These are phyloP conservation scores for Asterophora lycoperdoides DNA, from an alignment of 768 basidiomycete species.

Conservation along the genomic window DNA sequence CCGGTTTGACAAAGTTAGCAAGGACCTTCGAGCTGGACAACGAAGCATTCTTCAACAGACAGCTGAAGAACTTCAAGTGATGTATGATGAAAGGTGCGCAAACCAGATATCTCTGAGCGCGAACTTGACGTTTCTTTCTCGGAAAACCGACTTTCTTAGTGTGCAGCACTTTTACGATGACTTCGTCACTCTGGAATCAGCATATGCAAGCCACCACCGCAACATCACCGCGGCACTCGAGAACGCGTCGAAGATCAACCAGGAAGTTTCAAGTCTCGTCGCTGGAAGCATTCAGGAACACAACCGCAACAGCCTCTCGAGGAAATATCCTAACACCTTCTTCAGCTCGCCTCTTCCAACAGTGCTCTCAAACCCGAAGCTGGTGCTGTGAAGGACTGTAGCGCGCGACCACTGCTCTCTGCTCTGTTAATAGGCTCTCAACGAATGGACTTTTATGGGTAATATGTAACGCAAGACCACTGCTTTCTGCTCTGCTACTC, in stretches of 20 bases:
- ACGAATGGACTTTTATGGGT: not conserved
- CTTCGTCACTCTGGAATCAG: conserved; percentile 51
- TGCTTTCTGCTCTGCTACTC: not conserved
- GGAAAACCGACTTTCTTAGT: conserved; percentile 26
- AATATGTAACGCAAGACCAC: no score
- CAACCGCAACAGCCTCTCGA: conserved; percentile 44
- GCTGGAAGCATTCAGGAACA: conserved; percentile 41
- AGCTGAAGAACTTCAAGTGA: conserved; percentile 38
- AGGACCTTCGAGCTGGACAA: conserved; percentile 41
- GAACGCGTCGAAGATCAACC: conserved; percentile 37
- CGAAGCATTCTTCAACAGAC: conserved; percentile 45
- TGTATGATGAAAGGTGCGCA: conserved; percentile 41
- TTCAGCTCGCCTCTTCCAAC: conserved; percentile 27
- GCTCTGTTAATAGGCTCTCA: not conserved
- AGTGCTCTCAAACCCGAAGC: conserved; percentile 16
- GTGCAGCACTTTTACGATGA: conserved; percentile 43
- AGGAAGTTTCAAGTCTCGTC: conserved; percentile 32
- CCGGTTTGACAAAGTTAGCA: conserved; percentile 44
- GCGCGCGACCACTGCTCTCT: not conserved
- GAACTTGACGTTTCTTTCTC: not conserved
- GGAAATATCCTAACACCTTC: conserved; percentile 46
- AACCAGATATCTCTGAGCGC: not conserved
- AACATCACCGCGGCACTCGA: conserved; percentile 38
- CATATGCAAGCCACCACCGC: conserved; percentile 42
- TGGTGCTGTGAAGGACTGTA: conserved; percentile 9